These are phyloP conservation scores for Ceratocystiopsis brevicomis DNA, from an alignment of 2,329 filamentous ascomycete species.

Conservation along the genomic window DNA sequence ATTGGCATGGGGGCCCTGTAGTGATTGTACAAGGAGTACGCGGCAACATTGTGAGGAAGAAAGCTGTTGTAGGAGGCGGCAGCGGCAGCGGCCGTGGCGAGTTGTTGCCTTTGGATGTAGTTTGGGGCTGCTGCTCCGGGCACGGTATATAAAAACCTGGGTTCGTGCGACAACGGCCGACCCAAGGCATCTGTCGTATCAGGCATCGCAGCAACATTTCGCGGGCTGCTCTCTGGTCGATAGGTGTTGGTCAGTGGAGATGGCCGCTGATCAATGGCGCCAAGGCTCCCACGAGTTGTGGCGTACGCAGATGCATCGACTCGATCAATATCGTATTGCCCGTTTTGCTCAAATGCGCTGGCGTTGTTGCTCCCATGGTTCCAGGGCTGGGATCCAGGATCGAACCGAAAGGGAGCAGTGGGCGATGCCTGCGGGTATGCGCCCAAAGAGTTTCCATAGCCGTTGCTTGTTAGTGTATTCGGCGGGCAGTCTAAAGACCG, in stretches of 20 bases:
- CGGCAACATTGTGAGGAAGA: not conserved
- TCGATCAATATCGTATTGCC: not conserved
- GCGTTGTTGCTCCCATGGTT: slow-evolving; percentile 10
- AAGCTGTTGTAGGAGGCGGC: not conserved
- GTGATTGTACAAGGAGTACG: slow-evolving; percentile 20
- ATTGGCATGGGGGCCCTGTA: slow-evolving; percentile 18
- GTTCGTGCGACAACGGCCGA: slow-evolving; percentile 17
- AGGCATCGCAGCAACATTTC: slow-evolving; percentile 2
- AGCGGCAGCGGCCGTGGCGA: not conserved
- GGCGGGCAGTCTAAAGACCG: not conserved
- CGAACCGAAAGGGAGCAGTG: slow-evolving; percentile 23
- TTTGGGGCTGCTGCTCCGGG: not conserved
- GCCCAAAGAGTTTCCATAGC: not conserved
- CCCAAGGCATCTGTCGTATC: slow-evolving; percentile 19
- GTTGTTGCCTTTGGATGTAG: slow-evolving; percentile 4
- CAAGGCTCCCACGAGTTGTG: slow-evolving; percentile 14
- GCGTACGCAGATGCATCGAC: not conserved
- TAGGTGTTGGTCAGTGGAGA: slow-evolving; percentile 15
- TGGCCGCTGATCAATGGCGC: slow-evolving; percentile 18
- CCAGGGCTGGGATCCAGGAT: slow-evolving; percentile 29
- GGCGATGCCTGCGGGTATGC: not conserved
- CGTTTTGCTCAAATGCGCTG: not conserved
- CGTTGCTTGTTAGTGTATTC: not conserved
- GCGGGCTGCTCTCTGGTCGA: slow-evolving; percentile 15
- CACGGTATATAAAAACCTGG: slow-evolving; percentile 6